phyloP scores from a whole-genome alignment of 129 eudicot species.

The Daucus carota region DNA sequence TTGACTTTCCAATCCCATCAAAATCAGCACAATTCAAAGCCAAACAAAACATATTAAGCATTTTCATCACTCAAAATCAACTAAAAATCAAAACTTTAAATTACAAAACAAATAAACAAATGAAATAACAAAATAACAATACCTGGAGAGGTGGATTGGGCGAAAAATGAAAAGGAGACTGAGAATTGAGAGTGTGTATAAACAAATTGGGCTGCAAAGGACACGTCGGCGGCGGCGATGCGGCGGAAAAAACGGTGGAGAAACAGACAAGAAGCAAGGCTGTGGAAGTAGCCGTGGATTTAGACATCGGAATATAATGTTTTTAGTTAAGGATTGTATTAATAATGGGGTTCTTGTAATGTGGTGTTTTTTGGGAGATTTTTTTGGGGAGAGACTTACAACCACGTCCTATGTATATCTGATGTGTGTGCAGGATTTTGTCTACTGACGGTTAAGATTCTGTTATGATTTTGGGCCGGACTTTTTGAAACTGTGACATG shows the following conservation, averaged over 20 bases:
- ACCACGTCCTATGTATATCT: not conserved
- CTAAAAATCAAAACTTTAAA: not conserved
- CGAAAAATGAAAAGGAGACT: constrained; percentile 18
- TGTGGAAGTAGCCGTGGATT: not conserved
- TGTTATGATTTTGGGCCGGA: not conserved
- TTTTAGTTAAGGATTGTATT: not conserved
- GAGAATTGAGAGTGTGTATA: constrained; percentile 15
- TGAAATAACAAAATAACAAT: not conserved
- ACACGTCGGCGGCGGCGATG: constrained; percentile 14
- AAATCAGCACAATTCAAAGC: not conserved
- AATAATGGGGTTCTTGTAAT: not conserved
- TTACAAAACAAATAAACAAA: not conserved
- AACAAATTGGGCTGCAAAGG: constrained; percentile 7
- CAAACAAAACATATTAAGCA: not conserved
- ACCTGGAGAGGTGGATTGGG: constrained; percentile 21
- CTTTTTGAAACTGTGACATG: not conserved
- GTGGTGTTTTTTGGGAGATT: not conserved
- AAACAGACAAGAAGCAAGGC: not conserved
- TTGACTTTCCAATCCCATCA: not conserved
- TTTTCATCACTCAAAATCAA: not conserved
- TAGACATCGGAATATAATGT: constrained; percentile 8
- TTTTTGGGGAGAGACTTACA: not conserved
- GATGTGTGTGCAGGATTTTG: not conserved
- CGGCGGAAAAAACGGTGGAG: not conserved
- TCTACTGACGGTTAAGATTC: constrained; percentile 2